Evolutionary conservation across 352 stramenopile genomes (phyloP).

Genomic region (Thalassiosira tumida): DNA sequence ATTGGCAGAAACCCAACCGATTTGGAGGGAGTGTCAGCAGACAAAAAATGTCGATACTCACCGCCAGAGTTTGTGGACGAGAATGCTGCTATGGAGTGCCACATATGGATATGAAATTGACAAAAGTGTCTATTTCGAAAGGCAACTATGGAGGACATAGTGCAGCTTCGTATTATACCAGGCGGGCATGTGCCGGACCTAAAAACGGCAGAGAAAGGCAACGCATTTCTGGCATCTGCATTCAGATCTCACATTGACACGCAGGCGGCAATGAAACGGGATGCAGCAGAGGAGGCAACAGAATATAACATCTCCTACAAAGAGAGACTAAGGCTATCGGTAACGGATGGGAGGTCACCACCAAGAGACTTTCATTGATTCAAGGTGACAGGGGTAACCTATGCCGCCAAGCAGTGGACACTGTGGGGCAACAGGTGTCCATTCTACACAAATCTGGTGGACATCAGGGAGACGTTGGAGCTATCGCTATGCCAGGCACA

Average conservation of each 20-base stretch:
- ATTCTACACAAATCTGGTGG: not conserved
- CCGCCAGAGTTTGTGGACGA: not conserved
- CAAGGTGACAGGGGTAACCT: not conserved
- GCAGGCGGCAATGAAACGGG: not conserved
- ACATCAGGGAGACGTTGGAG: not conserved
- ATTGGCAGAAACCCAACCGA: not conserved
- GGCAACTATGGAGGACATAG: not conserved
- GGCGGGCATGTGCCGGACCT: not conserved
- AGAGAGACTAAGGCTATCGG: not conserved
- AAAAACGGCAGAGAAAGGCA: conserved; percentile 6
- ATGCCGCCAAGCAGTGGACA: not conserved
- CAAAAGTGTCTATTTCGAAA: not conserved
- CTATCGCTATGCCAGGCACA: not conserved
- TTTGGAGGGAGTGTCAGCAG: not conserved
- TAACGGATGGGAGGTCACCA: not conserved
- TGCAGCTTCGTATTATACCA: not conserved
- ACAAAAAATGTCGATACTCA: not conserved
- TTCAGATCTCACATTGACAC: not conserved
- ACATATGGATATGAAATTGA: not conserved
- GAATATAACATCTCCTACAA: not conserved
- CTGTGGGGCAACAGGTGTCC: not conserved
- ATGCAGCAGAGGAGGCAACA: not conserved
- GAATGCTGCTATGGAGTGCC: not conserved
- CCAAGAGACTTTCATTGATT: not conserved
- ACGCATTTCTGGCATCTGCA: not conserved